phyloP scores from a whole-genome alignment of 208 protist species.

The Herpetomonas tarakana region DNA sequence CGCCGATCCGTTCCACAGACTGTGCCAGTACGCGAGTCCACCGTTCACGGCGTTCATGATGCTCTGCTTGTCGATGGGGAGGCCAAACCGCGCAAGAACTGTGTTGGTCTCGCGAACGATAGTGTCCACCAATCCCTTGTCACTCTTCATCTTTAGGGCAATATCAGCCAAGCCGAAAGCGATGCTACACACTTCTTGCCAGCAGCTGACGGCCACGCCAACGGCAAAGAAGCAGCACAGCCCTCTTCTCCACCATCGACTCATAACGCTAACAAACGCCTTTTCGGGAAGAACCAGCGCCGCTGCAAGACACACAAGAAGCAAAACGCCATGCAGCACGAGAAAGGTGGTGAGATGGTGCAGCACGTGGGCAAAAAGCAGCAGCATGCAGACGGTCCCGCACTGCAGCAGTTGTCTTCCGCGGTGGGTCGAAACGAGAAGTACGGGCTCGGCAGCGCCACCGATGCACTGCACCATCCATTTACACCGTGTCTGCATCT shows the following conservation, averaged over 20 bases:
- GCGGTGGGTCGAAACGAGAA: conserved; percentile 25
- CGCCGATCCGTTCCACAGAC: too few relatives aligned
- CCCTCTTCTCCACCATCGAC: conserved; percentile 28
- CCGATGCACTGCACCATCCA: too few relatives aligned
- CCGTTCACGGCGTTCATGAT: too few relatives aligned
- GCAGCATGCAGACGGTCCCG: conserved; percentile 23
- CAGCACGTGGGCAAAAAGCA: conserved; percentile 30
- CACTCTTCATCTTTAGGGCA: too few relatives aligned
- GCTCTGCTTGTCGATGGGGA: too few relatives aligned
- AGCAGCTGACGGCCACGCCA: background rate
- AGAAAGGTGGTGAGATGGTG: conserved; percentile 39
- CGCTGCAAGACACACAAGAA: conserved; percentile 31
- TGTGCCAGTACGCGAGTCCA: too few relatives aligned
- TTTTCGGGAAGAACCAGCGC: conserved; percentile 23
- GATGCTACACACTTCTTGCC: too few relatives aligned
- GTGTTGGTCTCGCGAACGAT: too few relatives aligned
- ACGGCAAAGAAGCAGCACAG: background rate
- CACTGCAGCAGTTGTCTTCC: conserved; percentile 35
- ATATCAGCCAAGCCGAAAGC: too few relatives aligned
- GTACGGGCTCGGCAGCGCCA: conserved; percentile 12
- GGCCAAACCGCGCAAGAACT: too few relatives aligned
- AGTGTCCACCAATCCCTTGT: too few relatives aligned
- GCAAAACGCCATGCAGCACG: conserved; percentile 38
- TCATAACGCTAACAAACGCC: conserved; percentile 31
- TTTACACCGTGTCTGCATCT: too few relatives aligned